Base-by-base conservation (phyloP, 164 flowering plant genomes). In the Magnolia sinica region DNA sequence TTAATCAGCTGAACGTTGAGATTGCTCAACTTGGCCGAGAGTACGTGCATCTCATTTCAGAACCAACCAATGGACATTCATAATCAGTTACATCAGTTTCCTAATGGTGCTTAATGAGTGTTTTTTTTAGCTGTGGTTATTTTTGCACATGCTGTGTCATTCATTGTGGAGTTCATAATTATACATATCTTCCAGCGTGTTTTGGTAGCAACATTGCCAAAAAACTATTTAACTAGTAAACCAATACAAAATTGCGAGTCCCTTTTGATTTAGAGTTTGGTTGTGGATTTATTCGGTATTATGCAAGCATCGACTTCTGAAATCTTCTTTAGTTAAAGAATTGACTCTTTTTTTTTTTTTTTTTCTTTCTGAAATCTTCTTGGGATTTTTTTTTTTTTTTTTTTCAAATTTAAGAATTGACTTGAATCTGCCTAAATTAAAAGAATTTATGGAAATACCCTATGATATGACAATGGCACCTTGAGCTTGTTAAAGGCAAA, bases 1-100 rank as follows among this genome's bases (percentile, higher is more conserved):
- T n/a, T n/a, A n/a, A 89, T 87, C 83, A 88, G 83, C 91, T 94
- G 51, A 88, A 87, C 70, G 50, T 86, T 31, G 87, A 91, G 31
- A 91, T 89, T 78, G 79, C 92, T 81, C 91, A 87, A 71, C 80
- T 92, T 37, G 89, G 91, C 76, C 85, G 88, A 78, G 89, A 89
- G 99, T 96, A 87, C 86, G 97, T 86, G 31, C 23, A 45, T 73
- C 49, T 71, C 59, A 71, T 59, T 55, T 76, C 55, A 4, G 51
- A 68, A 37, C 50, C 27, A 72, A 18, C 55, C 16, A n/a, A 8
- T 31, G 13, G 18, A 23, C 20, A 16, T 45, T 59, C 0, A 3
- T 16, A 64, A 61, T 49, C 16, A 63, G 3, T 52, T 52, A 37
- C 11, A 31, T 59, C 19, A 16, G 27, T 70, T 70, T 70, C 64